phyloP scores from a whole-genome alignment of 1,139 yeast species.

The Saccharomyces hybrid region DNA sequence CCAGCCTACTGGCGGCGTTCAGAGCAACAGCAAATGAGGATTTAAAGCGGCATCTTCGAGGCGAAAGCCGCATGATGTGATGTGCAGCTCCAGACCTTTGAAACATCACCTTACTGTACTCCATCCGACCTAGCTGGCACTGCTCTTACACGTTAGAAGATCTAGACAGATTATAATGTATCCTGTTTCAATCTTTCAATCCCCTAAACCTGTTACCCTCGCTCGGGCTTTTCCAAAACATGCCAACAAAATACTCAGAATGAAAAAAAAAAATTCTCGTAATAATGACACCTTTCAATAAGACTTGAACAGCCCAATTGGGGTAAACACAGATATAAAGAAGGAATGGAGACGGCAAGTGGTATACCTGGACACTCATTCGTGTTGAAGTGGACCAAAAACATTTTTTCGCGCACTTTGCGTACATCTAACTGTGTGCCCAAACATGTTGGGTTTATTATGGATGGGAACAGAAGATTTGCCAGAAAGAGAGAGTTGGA shows the following conservation, averaged over 20 bases:
- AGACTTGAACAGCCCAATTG: neutral
- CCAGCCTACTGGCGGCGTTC: slow-evolving; percentile 71
- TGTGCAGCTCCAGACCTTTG: neutral
- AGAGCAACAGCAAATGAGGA: slow-evolving; percentile 56
- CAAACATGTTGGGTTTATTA: slow-evolving; percentile 81
- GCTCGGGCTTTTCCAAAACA: neutral
- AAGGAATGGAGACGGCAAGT: slow-evolving; percentile 12
- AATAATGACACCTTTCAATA: neutral
- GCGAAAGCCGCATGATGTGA: neutral
- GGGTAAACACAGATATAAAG: neutral
- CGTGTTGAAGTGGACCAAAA: slow-evolving; percentile 47
- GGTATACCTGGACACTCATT: slow-evolving; percentile 39
- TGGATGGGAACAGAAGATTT: slow-evolving; percentile 95
- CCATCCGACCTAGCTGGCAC: neutral
- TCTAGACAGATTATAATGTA: neutral
- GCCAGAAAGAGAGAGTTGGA: slow-evolving; percentile 71
- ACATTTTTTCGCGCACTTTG: slow-evolving; percentile 49
- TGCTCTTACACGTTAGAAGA: neutral
- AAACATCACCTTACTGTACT: neutral
- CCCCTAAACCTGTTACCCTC: neutral
- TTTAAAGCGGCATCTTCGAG: slow-evolving; percentile 12
- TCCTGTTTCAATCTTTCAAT: neutral
- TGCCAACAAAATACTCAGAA: neutral
- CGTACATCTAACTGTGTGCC: slow-evolving; percentile 75
- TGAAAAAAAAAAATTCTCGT: neutral